Conservation (phyloP, 352 stramenopile species). For the Phytophthora sp. region DNA sequence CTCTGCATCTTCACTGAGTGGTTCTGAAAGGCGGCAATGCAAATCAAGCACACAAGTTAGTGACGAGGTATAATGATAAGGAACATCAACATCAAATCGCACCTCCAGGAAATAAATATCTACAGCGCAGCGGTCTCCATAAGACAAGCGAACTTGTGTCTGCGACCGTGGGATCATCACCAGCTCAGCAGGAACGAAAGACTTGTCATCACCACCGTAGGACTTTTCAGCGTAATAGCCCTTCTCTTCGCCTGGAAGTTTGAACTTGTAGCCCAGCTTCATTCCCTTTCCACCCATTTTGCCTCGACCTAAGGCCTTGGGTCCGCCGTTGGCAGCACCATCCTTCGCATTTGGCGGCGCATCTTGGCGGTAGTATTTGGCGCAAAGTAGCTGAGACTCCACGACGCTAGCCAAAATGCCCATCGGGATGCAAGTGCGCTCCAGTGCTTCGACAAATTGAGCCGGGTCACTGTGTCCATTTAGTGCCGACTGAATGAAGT, state of each 20-base stretch:
- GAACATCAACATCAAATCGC: slow-evolving; percentile 1
- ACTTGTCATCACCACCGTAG: slow-evolving; percentile 86
- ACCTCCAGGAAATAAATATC: slow-evolving; percentile 93
- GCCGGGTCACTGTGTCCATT: slow-evolving; percentile 83
- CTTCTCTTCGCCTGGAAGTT: slow-evolving; percentile 86
- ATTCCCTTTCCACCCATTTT: slow-evolving; percentile 87
- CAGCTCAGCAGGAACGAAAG: slow-evolving; percentile 82
- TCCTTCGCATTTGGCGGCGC: slow-evolving; percentile 44
- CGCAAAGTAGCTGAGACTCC: slow-evolving; percentile 82
- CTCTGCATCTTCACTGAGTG: slow-evolving; percentile 87
- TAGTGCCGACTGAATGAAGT: slow-evolving; percentile 86
- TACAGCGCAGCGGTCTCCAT: slow-evolving; percentile 84
- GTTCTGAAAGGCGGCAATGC: slow-evolving; percentile 67
- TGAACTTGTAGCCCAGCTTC: slow-evolving; percentile 89
- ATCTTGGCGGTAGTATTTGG: slow-evolving; percentile 86
- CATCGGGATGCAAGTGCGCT: slow-evolving; percentile 86
- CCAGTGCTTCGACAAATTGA: slow-evolving; percentile 82
- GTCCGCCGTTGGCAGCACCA: slow-evolving; percentile 26
- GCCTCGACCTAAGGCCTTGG: slow-evolving; percentile 63
- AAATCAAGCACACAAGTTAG: slow-evolving; percentile 10
- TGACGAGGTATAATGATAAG: background rate
- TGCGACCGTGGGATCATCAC: slow-evolving; percentile 87
- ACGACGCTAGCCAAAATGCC: slow-evolving; percentile 83
- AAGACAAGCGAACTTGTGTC: slow-evolving; percentile 83
- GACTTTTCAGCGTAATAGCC: slow-evolving; percentile 87